phyloP scores from a whole-genome alignment of 2,329 filamentous ascomycete species.

The Ophiostoma tasmaniense region DNA sequence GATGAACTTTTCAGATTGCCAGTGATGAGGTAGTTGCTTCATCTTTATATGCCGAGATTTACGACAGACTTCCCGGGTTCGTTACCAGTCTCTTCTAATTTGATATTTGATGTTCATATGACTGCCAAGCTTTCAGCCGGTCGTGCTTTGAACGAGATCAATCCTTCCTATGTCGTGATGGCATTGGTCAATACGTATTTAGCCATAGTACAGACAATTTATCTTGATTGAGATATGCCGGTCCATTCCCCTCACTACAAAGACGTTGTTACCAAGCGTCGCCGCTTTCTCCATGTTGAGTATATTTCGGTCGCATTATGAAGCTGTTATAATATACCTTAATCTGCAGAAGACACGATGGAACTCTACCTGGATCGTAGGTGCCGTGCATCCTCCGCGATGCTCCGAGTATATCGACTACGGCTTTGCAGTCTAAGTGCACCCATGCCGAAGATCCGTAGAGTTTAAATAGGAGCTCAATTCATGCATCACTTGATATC shows the following conservation, averaged over 20 bases:
- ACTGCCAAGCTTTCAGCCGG: neutral
- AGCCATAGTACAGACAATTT: neutral
- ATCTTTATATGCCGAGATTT: neutral
- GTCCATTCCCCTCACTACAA: neutral
- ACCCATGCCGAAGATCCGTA: neutral
- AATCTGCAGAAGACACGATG: neutral
- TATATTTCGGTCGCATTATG: neutral
- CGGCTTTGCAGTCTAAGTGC: neutral
- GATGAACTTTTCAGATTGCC: neutral
- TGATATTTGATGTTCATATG: neutral
- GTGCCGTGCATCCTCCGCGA: neutral
- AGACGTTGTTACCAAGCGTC: neutral
- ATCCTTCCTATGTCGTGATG: neutral
- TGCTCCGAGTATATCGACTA: neutral
- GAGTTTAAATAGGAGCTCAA: neutral
- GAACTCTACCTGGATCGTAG: neutral
- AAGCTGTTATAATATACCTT: neutral
- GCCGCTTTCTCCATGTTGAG: neutral
- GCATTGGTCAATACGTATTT: neutral
- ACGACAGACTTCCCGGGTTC: neutral
- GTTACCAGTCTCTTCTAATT: neutral
- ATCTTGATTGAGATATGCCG: neutral
- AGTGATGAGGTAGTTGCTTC: neutral
- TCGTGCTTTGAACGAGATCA: neutral
- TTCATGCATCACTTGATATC: neutral